Base-by-base conservation (phyloP, 2,329 filamentous ascomycete species). In the Hymenoscyphus scutula region DNA sequence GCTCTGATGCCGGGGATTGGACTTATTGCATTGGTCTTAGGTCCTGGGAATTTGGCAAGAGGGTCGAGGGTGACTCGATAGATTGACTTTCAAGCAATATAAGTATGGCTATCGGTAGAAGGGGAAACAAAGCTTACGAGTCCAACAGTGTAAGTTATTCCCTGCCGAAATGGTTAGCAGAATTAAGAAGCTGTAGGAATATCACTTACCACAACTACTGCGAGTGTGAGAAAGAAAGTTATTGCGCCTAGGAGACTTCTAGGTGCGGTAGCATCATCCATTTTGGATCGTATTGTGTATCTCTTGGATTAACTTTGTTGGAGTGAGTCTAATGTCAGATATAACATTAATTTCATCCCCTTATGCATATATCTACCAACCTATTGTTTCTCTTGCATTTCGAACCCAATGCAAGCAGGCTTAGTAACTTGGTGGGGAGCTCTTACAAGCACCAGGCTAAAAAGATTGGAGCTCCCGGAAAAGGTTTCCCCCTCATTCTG, bases 21-120 rank as follows among this genome's bases (percentile, higher is more conserved):
- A 51, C 58, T 64, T 19, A 66, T 59, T 30, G 67, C 68, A 53
- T 68, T 62, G 11, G 60, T 29, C 29, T 66, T 69, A 27, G 75
- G 75, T 1, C 74, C 74, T 1, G 72, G 73, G 58, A 72, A 76
- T 53, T 72, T 72, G 19, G 72, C 69, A 3, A 72, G 62, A 1
- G 72, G 75, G 53, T 77, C 74, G 34, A 71, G 64, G 11, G 62
- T 62, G 13, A 65, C 48, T 29, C 64, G 54, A 37, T 69, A 68
- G 15, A 67, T 56, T 37, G 56, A 38, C 56, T 58, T 45, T 48
- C 19, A 25, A 10, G 7, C 3, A 48, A 11, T 25, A 23, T 48
- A 19, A 48, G 41, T 10, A 23, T 1, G 1, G 41, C 23, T 11
- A 3, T 48, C 41, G 11, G n/a, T 34, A 48, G 3, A 5, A 13